Conservation (phyloP, 2,329 filamentous ascomycete species). For the Diaporthe vaccinii region DNA sequence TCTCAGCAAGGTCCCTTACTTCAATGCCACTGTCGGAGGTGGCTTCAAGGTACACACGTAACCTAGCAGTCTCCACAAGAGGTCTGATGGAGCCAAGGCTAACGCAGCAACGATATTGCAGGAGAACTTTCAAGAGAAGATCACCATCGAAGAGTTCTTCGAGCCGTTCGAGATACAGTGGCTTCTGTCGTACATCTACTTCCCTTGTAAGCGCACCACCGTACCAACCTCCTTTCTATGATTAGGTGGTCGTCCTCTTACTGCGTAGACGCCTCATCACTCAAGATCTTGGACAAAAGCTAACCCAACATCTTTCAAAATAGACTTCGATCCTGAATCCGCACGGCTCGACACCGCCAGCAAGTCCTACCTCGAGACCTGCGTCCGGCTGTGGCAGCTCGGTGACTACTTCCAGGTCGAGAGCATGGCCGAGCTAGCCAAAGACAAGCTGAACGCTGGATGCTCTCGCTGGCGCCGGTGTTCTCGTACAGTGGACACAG, state of each 20-base stretch:
- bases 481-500: not conserved
- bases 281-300: not conserved
- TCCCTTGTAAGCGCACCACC: conserved; percentile 8
- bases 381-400: conserved; percentile 19
- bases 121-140: not conserved
- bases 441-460: not conserved
- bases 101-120: not conserved
- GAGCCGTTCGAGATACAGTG: conserved; percentile 27
- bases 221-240: not conserved
- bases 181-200: conserved; percentile 25
- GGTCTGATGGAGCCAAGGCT: not conserved
- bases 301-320: not conserved
- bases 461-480: not conserved
- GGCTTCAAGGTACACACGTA: not conserved
- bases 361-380: conserved; percentile 24
- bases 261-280: not conserved
- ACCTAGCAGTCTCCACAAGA: not conserved
- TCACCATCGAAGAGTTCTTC: conserved; percentile 1
- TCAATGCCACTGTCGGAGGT: not conserved
- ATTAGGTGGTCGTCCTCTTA: not conserved
- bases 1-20: conserved; percentile 1
- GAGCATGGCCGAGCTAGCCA: not conserved
- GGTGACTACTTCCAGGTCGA: conserved; percentile 21
- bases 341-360: not conserved
- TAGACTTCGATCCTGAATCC: not conserved